Conservation (phyloP, 2,329 filamentous ascomycete genomes). For the Penicillium paneum region DNA sequence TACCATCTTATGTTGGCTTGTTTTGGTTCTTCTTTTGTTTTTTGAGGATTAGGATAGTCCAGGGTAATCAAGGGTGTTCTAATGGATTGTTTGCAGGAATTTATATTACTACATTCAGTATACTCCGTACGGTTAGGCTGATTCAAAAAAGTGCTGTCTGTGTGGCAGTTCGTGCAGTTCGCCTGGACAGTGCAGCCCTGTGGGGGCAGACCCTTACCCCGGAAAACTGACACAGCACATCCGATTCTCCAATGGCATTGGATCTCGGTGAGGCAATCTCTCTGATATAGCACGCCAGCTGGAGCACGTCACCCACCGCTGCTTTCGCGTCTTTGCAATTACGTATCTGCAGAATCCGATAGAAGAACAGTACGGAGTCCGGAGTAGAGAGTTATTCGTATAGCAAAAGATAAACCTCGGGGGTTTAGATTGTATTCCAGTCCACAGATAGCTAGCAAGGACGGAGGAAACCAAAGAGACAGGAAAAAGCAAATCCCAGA, state of each 20-base stretch:
- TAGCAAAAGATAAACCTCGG: background rate
- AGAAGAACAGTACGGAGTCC: background rate
- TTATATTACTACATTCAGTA: background rate
- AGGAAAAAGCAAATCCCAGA: background rate
- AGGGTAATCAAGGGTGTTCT: conserved; percentile 21
- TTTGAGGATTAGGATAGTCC: conserved; percentile 3
- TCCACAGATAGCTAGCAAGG: background rate
- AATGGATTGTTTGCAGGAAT: conserved; percentile 17
- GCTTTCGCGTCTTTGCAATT: background rate
- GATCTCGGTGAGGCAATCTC: background rate
- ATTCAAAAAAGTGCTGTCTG: background rate
- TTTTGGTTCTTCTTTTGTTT: conserved; percentile 1
- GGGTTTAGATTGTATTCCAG: background rate
- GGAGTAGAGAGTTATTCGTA: background rate
- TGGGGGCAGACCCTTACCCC: conserved; percentile 4
- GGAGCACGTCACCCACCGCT: background rate
- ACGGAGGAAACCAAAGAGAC: background rate
- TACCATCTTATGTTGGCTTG: conserved; percentile 24
- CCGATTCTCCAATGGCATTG: background rate
- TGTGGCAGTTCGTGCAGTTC: background rate
- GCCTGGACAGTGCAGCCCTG: background rate
- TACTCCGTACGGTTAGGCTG: background rate
- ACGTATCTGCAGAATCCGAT: background rate
- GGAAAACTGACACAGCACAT: background rate
- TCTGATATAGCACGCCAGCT: conserved; percentile 1